These are phyloP conservation scores for Caryocar brasiliense DNA, from an alignment of 441 rosid species.

Conservation along the genomic window DNA sequence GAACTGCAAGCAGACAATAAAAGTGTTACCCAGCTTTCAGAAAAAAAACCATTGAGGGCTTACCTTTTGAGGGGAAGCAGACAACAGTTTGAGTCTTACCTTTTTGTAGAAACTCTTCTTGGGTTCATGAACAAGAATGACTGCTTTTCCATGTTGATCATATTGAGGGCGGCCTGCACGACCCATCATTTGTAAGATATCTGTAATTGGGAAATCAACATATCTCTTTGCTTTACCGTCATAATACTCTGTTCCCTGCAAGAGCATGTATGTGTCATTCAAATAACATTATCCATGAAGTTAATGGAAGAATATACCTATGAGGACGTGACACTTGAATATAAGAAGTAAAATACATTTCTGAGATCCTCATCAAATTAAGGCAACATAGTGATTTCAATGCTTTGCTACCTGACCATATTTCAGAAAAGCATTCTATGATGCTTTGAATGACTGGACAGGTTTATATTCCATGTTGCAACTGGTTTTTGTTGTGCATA, in stretches of 20 bases:
- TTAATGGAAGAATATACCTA: neutral
- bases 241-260: slow-evolving; percentile 93
- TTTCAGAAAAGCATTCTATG: no score
- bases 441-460: no score
- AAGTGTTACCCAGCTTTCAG: slow-evolving; percentile 5
- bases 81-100: slow-evolving; percentile 32
- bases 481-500: no score
- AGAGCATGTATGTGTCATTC: slow-evolving; percentile 10
- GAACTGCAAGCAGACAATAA: slow-evolving; percentile 49
- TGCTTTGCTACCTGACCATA: no score
- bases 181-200: slow-evolving; percentile 99
- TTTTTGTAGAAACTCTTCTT: slow-evolving; percentile 98
- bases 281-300: neutral
- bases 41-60: no score
- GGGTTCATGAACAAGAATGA: slow-evolving; percentile 98
- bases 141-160: slow-evolving; percentile 99
- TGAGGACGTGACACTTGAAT: neutral
- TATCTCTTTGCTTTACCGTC: slow-evolving; percentile 97
- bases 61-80: no score
- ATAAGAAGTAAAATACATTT: neutral
- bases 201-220: slow-evolving; percentile 96
- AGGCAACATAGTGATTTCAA: neutral
- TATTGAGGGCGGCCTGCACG: slow-evolving; percentile 99
- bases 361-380: neutral
- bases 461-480: no score